Evolutionary conservation across 352 stramenopile genomes (phyloP), one percentile per base, ranked within the genome.

Genomic region (Pythium folliculosum): DNA sequence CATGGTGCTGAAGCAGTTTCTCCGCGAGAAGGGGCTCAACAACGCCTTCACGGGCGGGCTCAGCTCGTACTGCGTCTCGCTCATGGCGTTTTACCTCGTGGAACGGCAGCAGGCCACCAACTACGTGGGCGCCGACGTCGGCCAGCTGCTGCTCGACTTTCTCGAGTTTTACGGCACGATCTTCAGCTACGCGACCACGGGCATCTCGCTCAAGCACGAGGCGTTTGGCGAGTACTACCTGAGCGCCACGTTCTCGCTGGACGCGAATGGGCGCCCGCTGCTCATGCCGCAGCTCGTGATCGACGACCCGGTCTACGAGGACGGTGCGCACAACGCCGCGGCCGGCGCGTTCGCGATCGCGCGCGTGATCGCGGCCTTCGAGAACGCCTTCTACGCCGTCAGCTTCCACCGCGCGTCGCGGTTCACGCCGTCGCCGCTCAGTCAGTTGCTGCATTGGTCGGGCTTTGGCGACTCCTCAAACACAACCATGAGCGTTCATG

Each of bases 41-140:
- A 90, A 93, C 56, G 89, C 91, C 3, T 97, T 96, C 72, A 95
- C 87, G 0, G 90, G 91, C 21, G 89, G 91, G 9, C 71, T 97
- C 50, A 96, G 86, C 65, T 96, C 87, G 56, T 97, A 97, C 71
- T 87, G 88, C 13, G 73, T 97, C 10, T 80, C 91, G 38, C 71
- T 97, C 43, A 80, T 97, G 76, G 84, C 88, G 8, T 75, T 94
- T 3, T 95, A 90, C 63, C 60, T 96, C 49, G 77, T 97, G 59
- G 78, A 88, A 65, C 78, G 91, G 23, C 84, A 90, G 27, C 56
- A 64, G 49, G 67, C 52, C n/a, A 76, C 70, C 25, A 66, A 57
- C 47, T 76, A 76, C 51, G 16, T 54, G 13, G 65, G 63, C 40
- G 47, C 67, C 14, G 70, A 76, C 55, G 70, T 76, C 16, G 89